These are phyloP conservation scores for Fonsecaea nubica DNA, from an alignment of 2,329 filamentous ascomycete genomes.

Conservation along the genomic window DNA sequence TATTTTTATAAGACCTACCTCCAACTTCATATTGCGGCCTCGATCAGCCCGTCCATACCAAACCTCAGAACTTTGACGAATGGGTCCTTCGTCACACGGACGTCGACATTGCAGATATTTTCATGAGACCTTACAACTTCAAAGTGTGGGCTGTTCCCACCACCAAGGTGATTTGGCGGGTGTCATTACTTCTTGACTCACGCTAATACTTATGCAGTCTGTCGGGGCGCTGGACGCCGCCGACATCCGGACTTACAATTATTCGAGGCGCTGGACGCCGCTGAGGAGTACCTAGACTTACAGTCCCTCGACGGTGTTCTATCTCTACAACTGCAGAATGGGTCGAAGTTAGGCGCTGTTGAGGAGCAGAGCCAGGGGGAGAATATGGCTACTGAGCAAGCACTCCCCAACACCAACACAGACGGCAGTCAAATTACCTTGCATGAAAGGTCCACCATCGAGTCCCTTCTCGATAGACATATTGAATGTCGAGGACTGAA, in stretches of 20 bases:
- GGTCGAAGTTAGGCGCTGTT: background rate
- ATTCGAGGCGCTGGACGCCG: too few species aligned
- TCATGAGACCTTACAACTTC: conserved; percentile 99
- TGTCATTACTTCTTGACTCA: background rate
- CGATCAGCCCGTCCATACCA: too few species aligned
- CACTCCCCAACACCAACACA: conserved; percentile 6
- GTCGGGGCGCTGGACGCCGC: too few species aligned
- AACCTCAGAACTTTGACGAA: conserved; percentile 97
- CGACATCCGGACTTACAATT: too few species aligned
- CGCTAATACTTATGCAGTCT: conserved; percentile 9
- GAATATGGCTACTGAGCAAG: background rate
- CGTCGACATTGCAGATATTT: conserved; percentile 85
- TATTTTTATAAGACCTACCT: too few species aligned
- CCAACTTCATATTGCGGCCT: too few species aligned
- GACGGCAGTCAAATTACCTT: conserved; percentile 29
- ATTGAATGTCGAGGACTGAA: conserved; percentile 40
- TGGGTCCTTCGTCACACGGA: conserved; percentile 96
- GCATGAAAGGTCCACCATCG: conserved; percentile 40
- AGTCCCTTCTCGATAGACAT: conserved; percentile 40
- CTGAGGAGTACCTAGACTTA: too few species aligned
- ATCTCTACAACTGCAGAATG: background rate
- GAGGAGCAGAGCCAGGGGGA: conserved; percentile 1
- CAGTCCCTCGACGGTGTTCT: conserved; percentile 16
- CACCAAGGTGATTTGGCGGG: conserved; percentile 71
- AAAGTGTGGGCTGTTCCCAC: conserved; percentile 99